Conservation (phyloP, 441 rosid genomes). For the Melastoma candidum region DNA sequence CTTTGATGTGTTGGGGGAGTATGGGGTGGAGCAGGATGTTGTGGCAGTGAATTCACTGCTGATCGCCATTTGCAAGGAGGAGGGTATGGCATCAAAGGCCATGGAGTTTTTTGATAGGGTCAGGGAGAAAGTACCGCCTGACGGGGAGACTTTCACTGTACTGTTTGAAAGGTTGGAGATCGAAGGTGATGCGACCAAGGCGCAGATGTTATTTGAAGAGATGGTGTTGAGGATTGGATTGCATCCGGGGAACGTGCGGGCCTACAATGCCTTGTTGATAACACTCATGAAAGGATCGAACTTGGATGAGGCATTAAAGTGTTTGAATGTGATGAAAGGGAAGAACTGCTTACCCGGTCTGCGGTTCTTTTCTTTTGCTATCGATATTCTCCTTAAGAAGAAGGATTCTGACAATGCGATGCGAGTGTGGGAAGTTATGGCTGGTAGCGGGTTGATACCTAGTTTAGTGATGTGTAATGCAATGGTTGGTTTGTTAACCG, state of each 20-base stretch:
- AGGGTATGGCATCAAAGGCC: conserved; percentile 26
- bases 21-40: conserved; percentile 32
- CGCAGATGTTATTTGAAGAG: conserved; percentile 37
- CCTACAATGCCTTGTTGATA: conserved; percentile 33
- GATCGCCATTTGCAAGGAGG: conserved; percentile 35
- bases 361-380: conserved; percentile 34
- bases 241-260: conserved; percentile 19
- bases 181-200: conserved; percentile 37
- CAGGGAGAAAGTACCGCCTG: conserved; percentile 29
- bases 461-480: conserved; percentile 38
- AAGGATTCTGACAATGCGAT: conserved; percentile 23
- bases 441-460: conserved; percentile 29
- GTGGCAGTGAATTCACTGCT: conserved; percentile 42
- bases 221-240: conserved; percentile 39
- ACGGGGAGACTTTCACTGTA: conserved; percentile 38
- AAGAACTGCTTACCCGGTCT: conserved; percentile 43
- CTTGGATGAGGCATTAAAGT: conserved; percentile 32
- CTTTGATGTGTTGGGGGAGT: conserved; percentile 46
- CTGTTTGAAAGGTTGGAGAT: conserved; percentile 56
- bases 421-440: conserved; percentile 38
- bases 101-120: conserved; percentile 33
- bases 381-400: conserved; percentile 34
- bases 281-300: conserved; percentile 26
- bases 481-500: conserved; percentile 36
- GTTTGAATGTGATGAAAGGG: conserved; percentile 36